A percentile compares a stretch with the other conserved stretches of the same genome.
phyloP scores from a whole-genome alignment of 768 basidiomycete species.

The Mycena rebaudengoi region DNA sequence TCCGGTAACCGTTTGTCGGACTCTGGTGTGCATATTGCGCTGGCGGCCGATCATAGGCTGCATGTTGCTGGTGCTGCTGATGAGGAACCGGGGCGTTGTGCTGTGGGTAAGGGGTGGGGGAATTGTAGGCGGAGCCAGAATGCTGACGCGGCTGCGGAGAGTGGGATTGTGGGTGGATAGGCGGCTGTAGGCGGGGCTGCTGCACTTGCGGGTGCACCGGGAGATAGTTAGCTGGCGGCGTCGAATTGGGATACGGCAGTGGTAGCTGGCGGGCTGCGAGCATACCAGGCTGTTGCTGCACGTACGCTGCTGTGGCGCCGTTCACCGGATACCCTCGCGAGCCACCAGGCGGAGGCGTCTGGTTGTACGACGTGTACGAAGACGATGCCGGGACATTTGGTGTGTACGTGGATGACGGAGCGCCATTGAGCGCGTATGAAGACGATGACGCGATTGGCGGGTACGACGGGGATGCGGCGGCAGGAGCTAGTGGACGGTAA shows the following conservation, averaged over 20 bases:
- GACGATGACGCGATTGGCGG: neutral
- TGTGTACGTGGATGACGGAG: slow-evolving; percentile 1
- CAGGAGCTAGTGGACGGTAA: too few species aligned
- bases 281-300: neutral
- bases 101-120: neutral
- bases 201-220: slow-evolving; percentile 8
- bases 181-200: too few species aligned
- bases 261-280: neutral
- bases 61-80: neutral
- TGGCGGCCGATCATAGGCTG: slow-evolving; percentile 2
- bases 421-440: neutral
- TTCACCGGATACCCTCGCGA: slow-evolving; percentile 14
- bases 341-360: neutral
- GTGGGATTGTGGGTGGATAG: too few species aligned
- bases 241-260: neutral
- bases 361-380: slow-evolving; percentile 7
- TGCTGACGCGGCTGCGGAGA: neutral
- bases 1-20: slow-evolving; percentile 10
- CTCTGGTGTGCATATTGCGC: slow-evolving; percentile 7
- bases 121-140: neutral
- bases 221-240: slow-evolving; percentile 9
- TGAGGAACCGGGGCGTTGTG: too few species aligned
- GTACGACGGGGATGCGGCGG: too few species aligned
- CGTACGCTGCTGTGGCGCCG: slow-evolving; percentile 6
- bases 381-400: neutral